Evolutionary conservation across 2,329 filamentous ascomycete species (phyloP).

Genomic region (Sporothrix pseudoabietina): DNA sequence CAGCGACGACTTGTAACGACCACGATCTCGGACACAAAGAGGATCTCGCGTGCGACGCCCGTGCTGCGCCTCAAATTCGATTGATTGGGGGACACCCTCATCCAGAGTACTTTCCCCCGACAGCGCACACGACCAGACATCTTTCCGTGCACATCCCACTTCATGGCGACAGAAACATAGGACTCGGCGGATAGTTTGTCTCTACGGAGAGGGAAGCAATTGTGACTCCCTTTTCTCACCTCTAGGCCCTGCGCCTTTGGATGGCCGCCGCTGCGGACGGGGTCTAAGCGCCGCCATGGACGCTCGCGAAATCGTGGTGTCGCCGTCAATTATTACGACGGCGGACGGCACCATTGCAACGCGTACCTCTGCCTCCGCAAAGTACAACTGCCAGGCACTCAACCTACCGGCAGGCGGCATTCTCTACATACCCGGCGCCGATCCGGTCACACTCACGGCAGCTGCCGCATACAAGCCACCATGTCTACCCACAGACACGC

Average conservation of each 20-base stretch:
- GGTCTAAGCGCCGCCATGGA: conserved; percentile 33
- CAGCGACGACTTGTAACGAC: not conserved
- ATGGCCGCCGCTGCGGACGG: conserved; percentile 38
- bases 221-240: not conserved
- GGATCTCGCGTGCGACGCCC: not conserved
- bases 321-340: conserved; percentile 26
- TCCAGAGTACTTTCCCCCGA: not conserved
- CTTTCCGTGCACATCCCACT: not conserved
- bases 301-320: conserved; percentile 28
- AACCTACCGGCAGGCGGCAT: conserved; percentile 51
- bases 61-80: not conserved
- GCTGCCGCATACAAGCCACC: conserved; percentile 62
- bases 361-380: conserved; percentile 5
- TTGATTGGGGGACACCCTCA: not conserved
- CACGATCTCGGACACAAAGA: not conserved
- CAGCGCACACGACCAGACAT: not conserved
- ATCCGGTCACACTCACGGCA: conserved; percentile 60
- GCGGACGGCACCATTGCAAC: conserved; percentile 13
- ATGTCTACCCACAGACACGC: conserved; percentile 51
- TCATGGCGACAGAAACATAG: conserved; percentile 23
- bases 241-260: conserved; percentile 27
- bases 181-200: conserved; percentile 5
- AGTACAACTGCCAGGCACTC: conserved; percentile 44
- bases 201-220: conserved; percentile 4
- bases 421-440: conserved; percentile 54